These are phyloP conservation scores for Fragilariopsis cylindrus DNA, from an alignment of 108 stramenopile species.

Conservation along the genomic window DNA sequence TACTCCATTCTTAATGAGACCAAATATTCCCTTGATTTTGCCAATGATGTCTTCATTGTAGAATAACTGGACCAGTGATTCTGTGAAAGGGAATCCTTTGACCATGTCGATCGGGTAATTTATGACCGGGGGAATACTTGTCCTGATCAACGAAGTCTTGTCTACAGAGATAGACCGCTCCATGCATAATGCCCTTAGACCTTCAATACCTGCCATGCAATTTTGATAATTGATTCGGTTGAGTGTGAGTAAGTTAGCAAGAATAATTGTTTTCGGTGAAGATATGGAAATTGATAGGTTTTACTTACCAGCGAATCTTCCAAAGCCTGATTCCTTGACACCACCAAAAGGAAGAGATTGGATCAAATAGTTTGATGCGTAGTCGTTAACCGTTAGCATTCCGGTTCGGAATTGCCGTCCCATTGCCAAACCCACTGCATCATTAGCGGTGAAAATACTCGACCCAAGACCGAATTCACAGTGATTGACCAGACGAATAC, in stretches of 20 bases:
- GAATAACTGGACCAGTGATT: conserved; percentile 73
- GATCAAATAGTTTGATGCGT: conserved; percentile 94
- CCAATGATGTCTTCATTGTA: conserved; percentile 70
- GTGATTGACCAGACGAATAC: conserved; percentile 83
- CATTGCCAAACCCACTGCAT: conserved; percentile 71
- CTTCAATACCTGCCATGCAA: conserved; percentile 82
- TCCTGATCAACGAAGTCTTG: conserved; percentile 76
- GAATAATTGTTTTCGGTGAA: too few relatives aligned
- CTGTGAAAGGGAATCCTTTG: conserved; percentile 75
- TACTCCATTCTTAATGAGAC: conserved; percentile 67
- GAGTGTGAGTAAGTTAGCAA: too few relatives aligned
- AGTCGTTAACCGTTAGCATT: conserved; percentile 98
- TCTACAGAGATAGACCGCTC: conserved; percentile 90
- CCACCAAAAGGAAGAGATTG: conserved; percentile 98
- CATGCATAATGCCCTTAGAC: conserved; percentile 93
- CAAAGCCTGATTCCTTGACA: conserved; percentile 95
- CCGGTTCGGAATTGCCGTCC: conserved; percentile 89
- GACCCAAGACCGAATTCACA: conserved; percentile 94
- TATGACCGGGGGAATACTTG: conserved; percentile 85
- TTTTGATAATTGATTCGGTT: too few relatives aligned
- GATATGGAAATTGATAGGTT: too few relatives aligned
- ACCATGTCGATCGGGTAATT: conserved; percentile 83
- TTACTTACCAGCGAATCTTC: conserved; percentile 77
- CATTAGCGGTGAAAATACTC: conserved; percentile 82
- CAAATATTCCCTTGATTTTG: conserved; percentile 73